These are phyloP conservation scores for Alternaria hordeiaustralica DNA, from an alignment of 2,329 filamentous ascomycete genomes.

Conservation along the genomic window DNA sequence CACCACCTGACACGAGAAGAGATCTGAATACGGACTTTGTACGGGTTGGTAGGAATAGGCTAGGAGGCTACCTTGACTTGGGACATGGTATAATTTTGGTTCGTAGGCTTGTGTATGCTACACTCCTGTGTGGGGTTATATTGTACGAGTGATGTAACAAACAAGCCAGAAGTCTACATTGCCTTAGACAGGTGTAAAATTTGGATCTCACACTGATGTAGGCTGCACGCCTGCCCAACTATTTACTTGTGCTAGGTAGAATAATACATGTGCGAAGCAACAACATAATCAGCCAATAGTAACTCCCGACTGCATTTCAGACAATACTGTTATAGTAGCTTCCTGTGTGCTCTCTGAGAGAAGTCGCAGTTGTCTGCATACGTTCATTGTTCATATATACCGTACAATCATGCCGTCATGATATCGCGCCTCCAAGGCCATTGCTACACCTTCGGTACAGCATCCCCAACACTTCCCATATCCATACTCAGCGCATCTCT, in stretches of 20 bases:
- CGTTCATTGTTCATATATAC: background rate
- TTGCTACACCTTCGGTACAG: slow-evolving; percentile 13
- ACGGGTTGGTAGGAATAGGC: background rate
- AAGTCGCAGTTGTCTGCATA: no score
- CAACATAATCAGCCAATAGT: background rate
- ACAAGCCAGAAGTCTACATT: background rate
- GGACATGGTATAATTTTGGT: background rate
- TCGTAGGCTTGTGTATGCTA: no score
- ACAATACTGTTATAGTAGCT: background rate
- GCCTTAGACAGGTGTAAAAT: background rate
- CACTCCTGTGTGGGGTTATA: background rate
- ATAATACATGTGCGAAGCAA: background rate
- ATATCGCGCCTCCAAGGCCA: background rate
- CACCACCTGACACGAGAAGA: background rate
- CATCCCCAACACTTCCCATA: slow-evolving; percentile 38
- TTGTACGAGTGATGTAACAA: background rate
- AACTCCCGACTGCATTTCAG: background rate
- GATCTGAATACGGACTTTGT: no score
- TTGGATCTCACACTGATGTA: background rate
- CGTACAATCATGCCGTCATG: background rate
- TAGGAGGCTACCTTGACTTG: background rate
- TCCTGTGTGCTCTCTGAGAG: background rate
- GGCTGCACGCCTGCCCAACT: fast-evolving
- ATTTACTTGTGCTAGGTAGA: background rate
- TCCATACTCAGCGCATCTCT: slow-evolving; percentile 49